Evolutionary conservation across 352 stramenopile species (phyloP), one percentile per base, ranked within the genome.

Genomic region (Phytophthora macrochlamydospora): DNA sequence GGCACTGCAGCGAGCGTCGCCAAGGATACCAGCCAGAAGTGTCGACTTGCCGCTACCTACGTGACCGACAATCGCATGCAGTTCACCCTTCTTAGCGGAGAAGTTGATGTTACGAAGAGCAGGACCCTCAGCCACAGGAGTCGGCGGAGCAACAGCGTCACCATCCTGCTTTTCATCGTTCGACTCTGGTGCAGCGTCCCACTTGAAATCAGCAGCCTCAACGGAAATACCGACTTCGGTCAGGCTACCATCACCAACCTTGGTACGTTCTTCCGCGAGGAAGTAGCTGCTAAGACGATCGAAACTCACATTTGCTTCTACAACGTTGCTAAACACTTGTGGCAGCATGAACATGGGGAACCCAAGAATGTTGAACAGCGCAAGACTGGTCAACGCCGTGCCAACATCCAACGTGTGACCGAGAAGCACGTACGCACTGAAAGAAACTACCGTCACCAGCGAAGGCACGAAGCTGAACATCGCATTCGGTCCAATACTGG

Each of bases 401-500:
- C 71, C 72, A 12, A 89, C 73, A 32, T 87, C 76, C 51, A 91
- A 58, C 32, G 73, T 81, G 71, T 91, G 75, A 50, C 83, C 80
- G n/a, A 89, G 53, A 7, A 88, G 31, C 40, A 85, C 73, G 33
- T 90, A 92, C 7, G 74, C 73, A 14, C 79, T 56, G 32, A 92
- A 79, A 0, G 69, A 86, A 12, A 82, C 60, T 5, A 85, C 65
- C 0, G 71, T 85, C 50, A 91, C 69, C 31, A 88, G 56, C 32
- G 81, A 69, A 18, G 83, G 83, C 6, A 83, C 69, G 31, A 81
- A 65, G 33, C 75, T 74, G 51, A 91, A 85, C 40, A 97, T 64
- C 14, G 84, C 30, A 99, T 66, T 89, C 72, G 58, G 65, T 99
- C 97, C 51, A 93, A 86, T 14, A 76, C 69, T 28, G 98, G 76